Conservation (phyloP, 2,329 filamentous ascomycete genomes). For the Pseudonectria buxi region DNA sequence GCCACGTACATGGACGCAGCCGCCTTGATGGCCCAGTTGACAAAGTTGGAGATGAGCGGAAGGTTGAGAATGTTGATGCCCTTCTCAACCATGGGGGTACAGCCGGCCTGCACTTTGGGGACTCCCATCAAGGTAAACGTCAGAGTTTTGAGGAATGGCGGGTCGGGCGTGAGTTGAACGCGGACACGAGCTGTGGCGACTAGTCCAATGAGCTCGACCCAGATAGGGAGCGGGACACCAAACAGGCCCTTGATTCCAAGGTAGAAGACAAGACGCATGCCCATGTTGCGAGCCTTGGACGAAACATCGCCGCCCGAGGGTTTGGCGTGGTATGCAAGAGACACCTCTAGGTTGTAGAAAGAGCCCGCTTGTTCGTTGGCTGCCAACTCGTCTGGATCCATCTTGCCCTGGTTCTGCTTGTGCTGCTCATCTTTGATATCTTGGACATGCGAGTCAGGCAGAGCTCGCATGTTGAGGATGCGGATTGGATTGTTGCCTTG, state of each 20-base stretch:
- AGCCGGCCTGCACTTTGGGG: constrained; percentile 82
- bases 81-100: constrained; percentile 84
- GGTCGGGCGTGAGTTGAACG: constrained; percentile 78
- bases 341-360: constrained; percentile 87
- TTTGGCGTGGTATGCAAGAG: constrained; percentile 84
- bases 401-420: constrained; percentile 69
- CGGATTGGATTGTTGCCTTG: constrained; percentile 88
- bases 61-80: constrained; percentile 89
- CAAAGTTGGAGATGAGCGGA: constrained; percentile 90
- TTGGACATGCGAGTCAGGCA: constrained; percentile 70
- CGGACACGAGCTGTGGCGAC: constrained; percentile 81
- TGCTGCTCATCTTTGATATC: constrained; percentile 78
- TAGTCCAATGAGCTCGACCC: constrained; percentile 83
- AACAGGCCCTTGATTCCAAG: constrained; percentile 84
- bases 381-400: constrained; percentile 79
- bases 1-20: constrained; percentile 89
- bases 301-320: constrained; percentile 64
- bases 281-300: constrained; percentile 88
- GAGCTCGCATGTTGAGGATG: constrained; percentile 76
- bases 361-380: constrained; percentile 86
- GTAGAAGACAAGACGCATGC: constrained; percentile 94
- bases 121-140: constrained; percentile 93
- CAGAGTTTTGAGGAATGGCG: constrained; percentile 85
- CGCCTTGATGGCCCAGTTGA: constrained; percentile 87
- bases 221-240: constrained; percentile 80